Percentiles rank a stretch among this genome's conserved stretches.
Conservation (phyloP, 192 early-diverging fungal species). For the Coemansia sp. region DNA sequence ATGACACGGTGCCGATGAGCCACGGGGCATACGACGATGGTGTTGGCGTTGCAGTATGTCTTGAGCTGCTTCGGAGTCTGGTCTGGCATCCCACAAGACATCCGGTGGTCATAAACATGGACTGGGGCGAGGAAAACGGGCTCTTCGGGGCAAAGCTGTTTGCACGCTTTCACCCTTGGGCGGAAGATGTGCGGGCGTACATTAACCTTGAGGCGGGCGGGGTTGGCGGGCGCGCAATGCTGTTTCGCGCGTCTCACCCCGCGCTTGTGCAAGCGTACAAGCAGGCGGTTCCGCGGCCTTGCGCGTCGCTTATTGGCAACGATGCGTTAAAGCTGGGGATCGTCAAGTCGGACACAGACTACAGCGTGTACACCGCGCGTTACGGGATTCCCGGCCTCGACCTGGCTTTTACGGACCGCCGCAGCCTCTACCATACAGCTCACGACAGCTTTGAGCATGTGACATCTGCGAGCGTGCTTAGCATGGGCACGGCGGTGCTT, state of each 20-base stretch:
- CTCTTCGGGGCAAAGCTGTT: slow-evolving; percentile 63
- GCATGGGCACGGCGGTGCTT: slow-evolving; percentile 65
- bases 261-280: slow-evolving; percentile 38
- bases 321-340: slow-evolving; percentile 61
- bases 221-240: slow-evolving; percentile 65
- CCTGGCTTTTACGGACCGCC: slow-evolving; percentile 63
- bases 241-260: slow-evolving; percentile 63
- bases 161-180: slow-evolving; percentile 65
- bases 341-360: slow-evolving; percentile 68
- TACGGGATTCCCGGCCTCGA: slow-evolving; percentile 66
- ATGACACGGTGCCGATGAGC: slow-evolving; percentile 67
- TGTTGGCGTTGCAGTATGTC: slow-evolving; percentile 61
- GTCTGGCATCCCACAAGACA: slow-evolving; percentile 59
- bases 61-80: slow-evolving; percentile 66
- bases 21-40: slow-evolving; percentile 73
- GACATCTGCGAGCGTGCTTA: slow-evolving; percentile 57
- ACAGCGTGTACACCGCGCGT: slow-evolving; percentile 58
- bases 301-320: slow-evolving; percentile 66
- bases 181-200: slow-evolving; percentile 61
- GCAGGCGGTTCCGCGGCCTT: slow-evolving; percentile 45
- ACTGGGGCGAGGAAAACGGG: slow-evolving; percentile 70
- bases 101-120: slow-evolving; percentile 68
- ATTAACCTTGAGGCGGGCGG: slow-evolving; percentile 73
- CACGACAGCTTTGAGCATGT: slow-evolving; percentile 59
- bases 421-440: slow-evolving; percentile 65